Evolutionary conservation across 2,329 filamentous ascomycete species (phyloP), one percentile per base, ranked within the genome.

Genomic region (Phyllosticta ampelicida): DNA sequence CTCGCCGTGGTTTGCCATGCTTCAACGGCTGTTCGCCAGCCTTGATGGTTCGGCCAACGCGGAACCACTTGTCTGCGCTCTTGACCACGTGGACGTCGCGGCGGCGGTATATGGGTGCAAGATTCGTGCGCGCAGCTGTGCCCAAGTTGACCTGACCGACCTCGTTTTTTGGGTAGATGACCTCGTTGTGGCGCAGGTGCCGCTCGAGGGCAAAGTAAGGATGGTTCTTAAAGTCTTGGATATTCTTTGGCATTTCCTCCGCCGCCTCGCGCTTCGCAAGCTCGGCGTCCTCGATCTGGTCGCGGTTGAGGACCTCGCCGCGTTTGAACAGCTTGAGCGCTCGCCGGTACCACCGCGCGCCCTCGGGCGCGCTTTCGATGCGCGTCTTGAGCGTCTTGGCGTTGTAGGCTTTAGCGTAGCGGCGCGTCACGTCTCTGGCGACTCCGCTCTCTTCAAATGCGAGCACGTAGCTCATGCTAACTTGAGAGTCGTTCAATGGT

Each of bases 31-130:
- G 86, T 69, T 96, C 89, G 13, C 86, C 84, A 0, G 60, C 53
- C 58, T 84, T 89, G 8, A 99, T 83, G 62, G 90, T 86, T 23
- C 90, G 80, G 0, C 94, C 94, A 60, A 92, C 74, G 1, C 91
- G 84, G 70, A 94, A 96, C 95, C 94, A 99, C 62, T 87, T 90
- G 63, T 95, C 90, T 2, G 84, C 85, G 61, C 85, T 95, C 61
- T 85, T 82, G 1, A 90, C 90, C 5, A 84, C 67, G 55, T 89
- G 84, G 0, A 99, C 89, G 68, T 97, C 89, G 53, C 79, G 80
- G 3, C 94, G 82, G 21, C 91, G 84, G 68, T 89, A 99, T 0
- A 99, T 86, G 55, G 83, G 82, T 69, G 96, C 91, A 61, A 92
- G 74, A 50, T 77, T 75, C 66, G 62, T 81, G 73, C 68, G 81